These are phyloP conservation scores for Brassica rapa DNA, from an alignment of 345 rosid genomes.

Conservation along the genomic window DNA sequence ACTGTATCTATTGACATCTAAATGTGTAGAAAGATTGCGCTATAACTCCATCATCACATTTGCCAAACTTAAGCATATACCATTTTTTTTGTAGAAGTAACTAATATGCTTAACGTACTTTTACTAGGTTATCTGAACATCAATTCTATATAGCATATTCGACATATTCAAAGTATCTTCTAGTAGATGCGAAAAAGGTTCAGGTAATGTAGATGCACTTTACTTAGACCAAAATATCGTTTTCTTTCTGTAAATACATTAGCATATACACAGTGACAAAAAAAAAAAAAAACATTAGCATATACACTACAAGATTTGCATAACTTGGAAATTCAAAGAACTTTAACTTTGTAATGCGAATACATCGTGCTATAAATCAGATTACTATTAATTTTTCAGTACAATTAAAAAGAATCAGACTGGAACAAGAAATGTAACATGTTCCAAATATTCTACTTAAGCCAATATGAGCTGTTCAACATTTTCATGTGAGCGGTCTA, in stretches of 20 bases:
- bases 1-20: background rate
- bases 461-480: constrained; percentile 14
- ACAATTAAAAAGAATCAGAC: background rate
- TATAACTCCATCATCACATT: background rate
- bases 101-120: background rate
- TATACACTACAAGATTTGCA: background rate
- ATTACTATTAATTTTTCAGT: background rate
- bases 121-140: background rate
- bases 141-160: background rate
- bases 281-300: background rate
- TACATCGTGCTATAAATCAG: background rate
- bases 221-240: background rate
- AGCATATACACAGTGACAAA: background rate
- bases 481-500: background rate
- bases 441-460: background rate
- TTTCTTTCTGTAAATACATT: background rate
- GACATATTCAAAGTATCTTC: background rate
- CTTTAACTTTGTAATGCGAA: background rate
- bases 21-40: background rate
- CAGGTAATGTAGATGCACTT: background rate
- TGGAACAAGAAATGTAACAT: background rate
- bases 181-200: background rate
- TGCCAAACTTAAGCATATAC: background rate
- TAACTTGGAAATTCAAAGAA: background rate
- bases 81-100: background rate